Evolutionary conservation across 192 early-diverging fungal species (phyloP).

Genomic region (Coemansia sp.): DNA sequence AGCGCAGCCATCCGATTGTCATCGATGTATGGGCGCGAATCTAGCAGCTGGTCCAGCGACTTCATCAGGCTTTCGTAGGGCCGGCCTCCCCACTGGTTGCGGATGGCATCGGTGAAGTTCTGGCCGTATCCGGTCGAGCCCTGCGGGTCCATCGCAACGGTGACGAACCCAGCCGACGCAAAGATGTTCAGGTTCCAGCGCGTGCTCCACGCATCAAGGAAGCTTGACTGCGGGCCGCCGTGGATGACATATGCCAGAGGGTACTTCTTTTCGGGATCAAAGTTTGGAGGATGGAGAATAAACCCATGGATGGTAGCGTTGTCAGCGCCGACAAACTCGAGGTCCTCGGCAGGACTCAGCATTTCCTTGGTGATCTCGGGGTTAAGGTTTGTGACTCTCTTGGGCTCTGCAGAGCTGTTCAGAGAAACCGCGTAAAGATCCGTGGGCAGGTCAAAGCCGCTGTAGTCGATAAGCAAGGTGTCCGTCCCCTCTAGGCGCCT

Average conservation of each 20-base stretch:
- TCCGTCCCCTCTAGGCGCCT: slow-evolving; percentile 34
- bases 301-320: slow-evolving; percentile 50
- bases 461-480: slow-evolving; percentile 53
- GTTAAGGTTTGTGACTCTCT: slow-evolving; percentile 49
- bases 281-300: slow-evolving; percentile 49
- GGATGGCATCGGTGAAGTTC: slow-evolving; percentile 71
- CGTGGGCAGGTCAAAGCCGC: slow-evolving; percentile 56
- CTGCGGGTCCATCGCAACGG: slow-evolving; percentile 69
- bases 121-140: slow-evolving; percentile 84
- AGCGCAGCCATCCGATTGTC: slow-evolving; percentile 58
- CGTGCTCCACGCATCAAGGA: slow-evolving; percentile 53
- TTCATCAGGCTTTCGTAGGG: slow-evolving; percentile 73
- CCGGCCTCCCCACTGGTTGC: slow-evolving; percentile 71
- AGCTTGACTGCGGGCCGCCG: slow-evolving; percentile 74
- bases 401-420: slow-evolving; percentile 6
- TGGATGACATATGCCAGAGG: slow-evolving; percentile 81
- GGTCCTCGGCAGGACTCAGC: slow-evolving; percentile 59
- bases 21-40: slow-evolving; percentile 57
- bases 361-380: slow-evolving; percentile 33
- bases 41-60: slow-evolving; percentile 60
- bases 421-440: slow-evolving; percentile 52
- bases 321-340: slow-evolving; percentile 63
- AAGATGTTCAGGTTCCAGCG: slow-evolving; percentile 78
- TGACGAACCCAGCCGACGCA: slow-evolving; percentile 68
- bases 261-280: slow-evolving; percentile 57